phyloP scores from a whole-genome alignment of 495 filamentous ascomycete genomes.

The Polyplosphaeria fusca region DNA sequence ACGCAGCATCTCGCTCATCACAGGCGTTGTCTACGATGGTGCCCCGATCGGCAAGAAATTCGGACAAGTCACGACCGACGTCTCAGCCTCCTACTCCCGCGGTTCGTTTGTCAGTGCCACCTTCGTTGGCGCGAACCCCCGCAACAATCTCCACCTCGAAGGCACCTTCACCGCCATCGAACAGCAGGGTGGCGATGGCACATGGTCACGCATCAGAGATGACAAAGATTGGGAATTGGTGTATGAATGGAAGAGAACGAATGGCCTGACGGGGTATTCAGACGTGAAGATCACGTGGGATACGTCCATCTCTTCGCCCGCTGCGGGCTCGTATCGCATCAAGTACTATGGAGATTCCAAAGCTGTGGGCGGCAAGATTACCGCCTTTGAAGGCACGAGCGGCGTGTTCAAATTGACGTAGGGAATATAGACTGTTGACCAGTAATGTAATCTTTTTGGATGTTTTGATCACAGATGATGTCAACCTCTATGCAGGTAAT shows the following conservation, averaged over 20 bases:
- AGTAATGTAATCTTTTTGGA: no score
- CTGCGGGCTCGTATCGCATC: slow-evolving; percentile 69
- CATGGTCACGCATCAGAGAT: slow-evolving; percentile 66
- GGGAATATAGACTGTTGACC: neutral
- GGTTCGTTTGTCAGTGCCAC: slow-evolving; percentile 59
- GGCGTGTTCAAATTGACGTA: slow-evolving; percentile 56
- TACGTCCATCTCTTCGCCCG: slow-evolving; percentile 34
- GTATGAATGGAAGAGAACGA: slow-evolving; percentile 77
- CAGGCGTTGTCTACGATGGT: slow-evolving; percentile 72
- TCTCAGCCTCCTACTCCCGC: slow-evolving; percentile 50
- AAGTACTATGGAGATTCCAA: slow-evolving; percentile 86
- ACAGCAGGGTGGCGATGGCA: slow-evolving; percentile 47
- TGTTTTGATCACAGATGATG: no score
- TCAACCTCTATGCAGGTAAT: no score
- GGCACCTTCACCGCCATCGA: slow-evolving; percentile 80
- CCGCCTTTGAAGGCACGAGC: slow-evolving; percentile 73
- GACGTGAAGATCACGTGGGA: slow-evolving; percentile 80
- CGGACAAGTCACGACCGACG: slow-evolving; percentile 68
- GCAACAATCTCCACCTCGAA: slow-evolving; percentile 79
- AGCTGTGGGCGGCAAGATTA: slow-evolving; percentile 61
- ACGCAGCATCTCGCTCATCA: slow-evolving; percentile 74
- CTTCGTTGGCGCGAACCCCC: slow-evolving; percentile 87
- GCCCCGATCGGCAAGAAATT: slow-evolving; percentile 67
- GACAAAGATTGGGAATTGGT: slow-evolving; percentile 78
- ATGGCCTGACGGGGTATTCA: slow-evolving; percentile 67